Base-by-base conservation (phyloP, 129 eudicot species). In the Flaveria sonorensis region DNA sequence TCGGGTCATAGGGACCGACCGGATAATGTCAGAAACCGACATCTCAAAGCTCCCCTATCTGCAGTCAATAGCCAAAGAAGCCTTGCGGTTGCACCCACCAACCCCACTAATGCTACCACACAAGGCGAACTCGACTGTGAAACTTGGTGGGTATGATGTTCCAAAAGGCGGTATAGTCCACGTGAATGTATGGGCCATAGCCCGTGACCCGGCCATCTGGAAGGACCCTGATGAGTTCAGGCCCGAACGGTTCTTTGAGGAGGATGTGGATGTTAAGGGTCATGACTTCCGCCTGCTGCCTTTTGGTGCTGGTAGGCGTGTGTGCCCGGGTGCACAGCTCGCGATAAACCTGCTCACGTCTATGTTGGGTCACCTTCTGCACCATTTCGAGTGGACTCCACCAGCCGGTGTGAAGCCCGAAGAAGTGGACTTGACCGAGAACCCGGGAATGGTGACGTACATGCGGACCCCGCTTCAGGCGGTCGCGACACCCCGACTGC, bases 91-190 rank as follows among this genome's bases (percentile, higher is more conserved):
- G 72, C 97, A 92, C 82, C 96, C 96, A 13, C 93, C 97, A 1
- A 92, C 97, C 46, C 96, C 98, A 28, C 80, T 92, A 8, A 92
- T 92, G 98, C 90, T 92, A 73, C 98, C 98, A 13, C 98, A 92
- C 82, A 87, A 84, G 73, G 94, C 98, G 21, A 92, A 81, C 40
- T 65, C 96, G 23, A 73, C 83, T 8, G 88, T 90, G 63, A 92
- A 92, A 75, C 81, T 92, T 8, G 96, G 98, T 0, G 98, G 98
- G 0, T 92, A 90, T 36, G 96, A 92, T 77, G 77, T 92, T 72
- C 98, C 98, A 0, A 90, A 90, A 65, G 98, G 93, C 0, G 74
- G 92, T n/a, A 88, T 85, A 46, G 87, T 92, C 26, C 88, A 83
- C 28, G 96, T 92, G 1, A 92, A 92, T 65, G 94, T 87, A 10